Conservation (phyloP, 2,329 filamentous ascomycete species). For the Didymella keratinophila region DNA sequence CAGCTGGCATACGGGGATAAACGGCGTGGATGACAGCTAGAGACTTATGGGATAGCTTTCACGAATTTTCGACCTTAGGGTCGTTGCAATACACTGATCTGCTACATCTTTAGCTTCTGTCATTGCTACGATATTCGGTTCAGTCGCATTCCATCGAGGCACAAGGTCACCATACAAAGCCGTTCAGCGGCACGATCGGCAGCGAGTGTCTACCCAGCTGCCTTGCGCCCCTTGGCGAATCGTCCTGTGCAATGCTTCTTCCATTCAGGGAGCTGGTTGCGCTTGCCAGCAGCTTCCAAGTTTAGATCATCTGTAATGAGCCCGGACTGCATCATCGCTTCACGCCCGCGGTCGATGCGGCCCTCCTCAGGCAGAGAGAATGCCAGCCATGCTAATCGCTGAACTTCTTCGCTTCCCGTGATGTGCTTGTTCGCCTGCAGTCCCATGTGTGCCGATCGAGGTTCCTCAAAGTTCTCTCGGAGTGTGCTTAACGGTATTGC, state of each 20-base stretch:
- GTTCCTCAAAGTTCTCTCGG: neutral
- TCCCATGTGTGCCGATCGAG: neutral
- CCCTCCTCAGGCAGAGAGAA: constrained; percentile 24
- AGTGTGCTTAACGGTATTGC: constrained; percentile 12
- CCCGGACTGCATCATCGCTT: constrained; percentile 31
- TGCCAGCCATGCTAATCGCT: constrained; percentile 27
- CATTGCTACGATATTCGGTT: neutral
- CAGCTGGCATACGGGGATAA: too few species aligned
- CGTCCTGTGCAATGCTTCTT: constrained; percentile 26
- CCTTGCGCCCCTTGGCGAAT: constrained; percentile 14
- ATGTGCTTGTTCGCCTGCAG: constrained; percentile 25
- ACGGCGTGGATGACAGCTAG: too few species aligned
- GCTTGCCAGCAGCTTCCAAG: constrained; percentile 17
- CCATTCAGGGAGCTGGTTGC: constrained; percentile 36
- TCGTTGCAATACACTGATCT: neutral
- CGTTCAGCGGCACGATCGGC: neutral
- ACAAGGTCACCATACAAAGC: neutral
- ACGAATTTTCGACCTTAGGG: too few species aligned
- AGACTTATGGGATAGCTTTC: neutral
- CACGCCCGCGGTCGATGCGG: constrained; percentile 17
- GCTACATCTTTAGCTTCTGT: neutral
- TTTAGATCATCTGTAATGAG: constrained; percentile 21
- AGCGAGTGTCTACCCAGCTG: constrained; percentile 5
- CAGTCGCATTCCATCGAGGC: neutral
- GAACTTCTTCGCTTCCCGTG: constrained; percentile 19